Evolutionary conservation across 352 stramenopile species (phyloP).

Genomic region (Phytopythium vexans): DNA sequence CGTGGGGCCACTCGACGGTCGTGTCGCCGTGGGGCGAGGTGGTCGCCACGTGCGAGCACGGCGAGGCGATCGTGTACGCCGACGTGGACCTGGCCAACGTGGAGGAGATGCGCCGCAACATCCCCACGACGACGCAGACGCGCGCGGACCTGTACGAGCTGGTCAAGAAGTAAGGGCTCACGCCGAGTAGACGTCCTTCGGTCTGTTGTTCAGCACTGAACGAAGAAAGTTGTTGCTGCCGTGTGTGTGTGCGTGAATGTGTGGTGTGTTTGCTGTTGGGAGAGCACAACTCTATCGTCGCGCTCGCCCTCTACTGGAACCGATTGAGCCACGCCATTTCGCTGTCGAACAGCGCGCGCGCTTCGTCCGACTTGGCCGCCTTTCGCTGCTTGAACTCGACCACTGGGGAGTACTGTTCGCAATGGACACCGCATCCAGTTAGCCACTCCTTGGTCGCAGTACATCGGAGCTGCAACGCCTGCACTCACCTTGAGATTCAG

Average conservation of each 20-base stretch:
- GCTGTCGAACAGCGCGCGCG: slow-evolving; percentile 57
- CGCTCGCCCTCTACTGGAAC: slow-evolving; percentile 2
- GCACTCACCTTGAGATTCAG: slow-evolving; percentile 73
- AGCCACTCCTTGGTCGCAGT: neutral
- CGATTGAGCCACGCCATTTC: slow-evolving; percentile 80
- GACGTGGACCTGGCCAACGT: slow-evolving; percentile 95
- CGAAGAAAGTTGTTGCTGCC: too few species aligned
- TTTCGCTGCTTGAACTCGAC: slow-evolving; percentile 78
- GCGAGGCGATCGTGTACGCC: slow-evolving; percentile 91
- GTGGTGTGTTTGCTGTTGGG: too few species aligned
- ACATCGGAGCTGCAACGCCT: neutral
- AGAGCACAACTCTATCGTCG: neutral
- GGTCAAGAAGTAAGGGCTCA: slow-evolving; percentile 61
- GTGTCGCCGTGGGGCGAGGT: slow-evolving; percentile 98
- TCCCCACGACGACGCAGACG: slow-evolving; percentile 94
- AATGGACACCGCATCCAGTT: neutral
- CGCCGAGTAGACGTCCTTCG: too few species aligned
- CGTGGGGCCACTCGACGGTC: slow-evolving; percentile 98
- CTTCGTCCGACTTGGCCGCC: slow-evolving; percentile 56
- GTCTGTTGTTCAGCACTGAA: too few species aligned
- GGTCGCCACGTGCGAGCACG: slow-evolving; percentile 93
- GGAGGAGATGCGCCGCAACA: slow-evolving; percentile 94
- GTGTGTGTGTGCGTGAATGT: too few species aligned
- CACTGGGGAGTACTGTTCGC: slow-evolving; percentile 61
- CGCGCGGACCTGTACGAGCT: slow-evolving; percentile 95